A percentile compares a stretch with the other conserved stretches of the same genome.
Conservation (phyloP, 306 rosid genomes). For the Oxytropis ochrocephala region DNA sequence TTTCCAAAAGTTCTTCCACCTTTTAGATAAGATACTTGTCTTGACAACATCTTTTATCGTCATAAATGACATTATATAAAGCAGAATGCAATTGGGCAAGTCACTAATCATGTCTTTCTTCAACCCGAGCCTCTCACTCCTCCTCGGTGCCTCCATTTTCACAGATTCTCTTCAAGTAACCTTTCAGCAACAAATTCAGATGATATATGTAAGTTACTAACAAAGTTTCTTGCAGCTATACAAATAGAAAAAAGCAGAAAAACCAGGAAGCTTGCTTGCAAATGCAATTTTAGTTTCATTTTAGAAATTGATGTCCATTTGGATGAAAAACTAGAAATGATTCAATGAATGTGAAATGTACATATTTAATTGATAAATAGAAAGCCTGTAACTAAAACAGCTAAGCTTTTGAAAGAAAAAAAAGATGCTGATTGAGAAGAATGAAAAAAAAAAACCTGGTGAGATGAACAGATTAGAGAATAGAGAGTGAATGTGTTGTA, state of each 20-base stretch:
- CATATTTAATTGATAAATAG: neutral
- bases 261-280: too few species aligned
- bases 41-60: neutral
- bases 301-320: too few species aligned
- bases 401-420: neutral
- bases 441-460: neutral
- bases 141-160: neutral
- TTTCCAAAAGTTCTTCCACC: slow-evolving; percentile 12
- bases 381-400: neutral
- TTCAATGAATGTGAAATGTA: too few species aligned
- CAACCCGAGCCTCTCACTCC: neutral
- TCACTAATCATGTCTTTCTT: neutral
- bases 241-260: too few species aligned
- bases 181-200: neutral
- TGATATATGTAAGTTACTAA: neutral
- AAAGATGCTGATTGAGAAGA: too few species aligned
- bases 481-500: neutral
- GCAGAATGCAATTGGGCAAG: neutral
- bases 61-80: neutral
- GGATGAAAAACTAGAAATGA: too few species aligned
- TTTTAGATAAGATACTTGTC: slow-evolving; percentile 1
- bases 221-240: too few species aligned
- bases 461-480: neutral
- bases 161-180: neutral
- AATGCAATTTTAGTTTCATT: too few species aligned